Base-by-base conservation (phyloP, 345 rosid genomes). In the Syzygium jambos region DNA sequence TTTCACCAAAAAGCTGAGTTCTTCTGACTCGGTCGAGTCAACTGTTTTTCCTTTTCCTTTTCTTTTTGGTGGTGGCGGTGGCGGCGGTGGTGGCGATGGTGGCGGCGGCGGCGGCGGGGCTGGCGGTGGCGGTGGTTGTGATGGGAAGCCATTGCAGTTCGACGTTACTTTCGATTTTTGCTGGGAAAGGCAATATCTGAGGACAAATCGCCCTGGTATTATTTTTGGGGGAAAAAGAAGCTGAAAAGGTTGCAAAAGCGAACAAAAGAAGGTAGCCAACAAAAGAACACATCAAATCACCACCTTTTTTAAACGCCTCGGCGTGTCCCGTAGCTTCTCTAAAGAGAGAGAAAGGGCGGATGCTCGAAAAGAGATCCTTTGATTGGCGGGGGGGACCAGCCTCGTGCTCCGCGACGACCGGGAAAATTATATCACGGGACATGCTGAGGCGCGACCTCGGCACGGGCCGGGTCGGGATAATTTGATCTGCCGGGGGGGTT, bases 271-370 rank as follows among this genome's bases (percentile, higher is more conserved):
- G 82, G 49, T 38, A 73, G 38, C 49, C 82, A 73, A 73, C 82
- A 91, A 91, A 91, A 86, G 80, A 63, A 77, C 87, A 89, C 55
- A 41, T 92, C 92, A 91, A 89, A 91, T 91, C 93, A 90, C 87
- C 25, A 6, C 86, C 93, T 92, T 93, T 93, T 92, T 90, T 52
- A 53, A 53, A 46, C 84, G 46, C 25, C 82, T 38, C 25, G 49
- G 4, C 49, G 27, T 73, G 82, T 73, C 49, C 82, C 82, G 2
- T 73, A 1, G 25, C 82, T 73, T 73, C 73, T 61, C 49, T 73
- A 19, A 25, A 34, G 25, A 65, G 10, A 30, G 11, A 19, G 13
- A 73, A 13, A 61, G 73, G 25, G 27, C 22, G 27, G 41, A 68
- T 10, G 23, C 25, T 19, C 14, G 41, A 38, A 4, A 5, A 34